A percentile compares a stretch with the other conserved stretches of the same genome.
phyloP scores from a whole-genome alignment of 768 basidiomycete species.

The Suillus subaureus region DNA sequence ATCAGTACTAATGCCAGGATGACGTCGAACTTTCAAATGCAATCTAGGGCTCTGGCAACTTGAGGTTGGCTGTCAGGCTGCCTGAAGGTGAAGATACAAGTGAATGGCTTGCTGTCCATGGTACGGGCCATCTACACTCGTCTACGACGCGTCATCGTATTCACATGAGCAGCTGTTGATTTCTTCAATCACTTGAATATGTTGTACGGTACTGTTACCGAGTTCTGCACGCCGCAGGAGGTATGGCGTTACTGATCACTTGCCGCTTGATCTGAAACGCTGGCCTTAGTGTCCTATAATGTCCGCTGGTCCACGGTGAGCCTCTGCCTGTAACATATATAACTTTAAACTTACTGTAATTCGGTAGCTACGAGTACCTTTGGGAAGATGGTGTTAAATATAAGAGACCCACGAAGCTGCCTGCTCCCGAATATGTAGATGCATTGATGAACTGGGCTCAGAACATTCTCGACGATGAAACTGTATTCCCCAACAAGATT shows the following conservation, averaged over 20 bases:
- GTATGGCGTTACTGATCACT: slow-evolving; percentile 41
- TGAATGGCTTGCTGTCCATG: slow-evolving; percentile 99
- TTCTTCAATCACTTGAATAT: slow-evolving; percentile 99
- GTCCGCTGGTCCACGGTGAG: slow-evolving; percentile 92
- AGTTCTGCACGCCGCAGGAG: slow-evolving; percentile 95
- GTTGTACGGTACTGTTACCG: slow-evolving; percentile 97
- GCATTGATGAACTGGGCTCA: slow-evolving; percentile 99
- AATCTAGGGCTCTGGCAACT: slow-evolving; percentile 88
- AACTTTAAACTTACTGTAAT: slow-evolving; percentile 8
- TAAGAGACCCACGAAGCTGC: slow-evolving; percentile 90
- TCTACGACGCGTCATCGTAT: slow-evolving; percentile 6
- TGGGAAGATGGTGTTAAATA: slow-evolving; percentile 92
- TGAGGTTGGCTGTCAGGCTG: slow-evolving; percentile 87
- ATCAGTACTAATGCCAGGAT: slow-evolving; percentile 16
- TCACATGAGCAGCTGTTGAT: slow-evolving; percentile 74
- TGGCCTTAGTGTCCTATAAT: slow-evolving; percentile 83
- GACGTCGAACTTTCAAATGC: background rate
- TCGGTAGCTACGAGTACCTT: slow-evolving; percentile 83
- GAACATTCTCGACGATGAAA: slow-evolving; percentile 87
- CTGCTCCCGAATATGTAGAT: slow-evolving; percentile 95
- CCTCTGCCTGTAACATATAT: slow-evolving; percentile 1
- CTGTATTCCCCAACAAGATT: slow-evolving; percentile 92
- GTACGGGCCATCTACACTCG: slow-evolving; percentile 45
- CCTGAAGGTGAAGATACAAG: slow-evolving; percentile 97
- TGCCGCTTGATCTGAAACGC: slow-evolving; percentile 13